A percentile compares a stretch with the other conserved stretches of the same genome.
These are phyloP conservation scores for Tolypocladium amazonense DNA, from an alignment of 2,329 filamentous ascomycete species.

Conservation along the genomic window DNA sequence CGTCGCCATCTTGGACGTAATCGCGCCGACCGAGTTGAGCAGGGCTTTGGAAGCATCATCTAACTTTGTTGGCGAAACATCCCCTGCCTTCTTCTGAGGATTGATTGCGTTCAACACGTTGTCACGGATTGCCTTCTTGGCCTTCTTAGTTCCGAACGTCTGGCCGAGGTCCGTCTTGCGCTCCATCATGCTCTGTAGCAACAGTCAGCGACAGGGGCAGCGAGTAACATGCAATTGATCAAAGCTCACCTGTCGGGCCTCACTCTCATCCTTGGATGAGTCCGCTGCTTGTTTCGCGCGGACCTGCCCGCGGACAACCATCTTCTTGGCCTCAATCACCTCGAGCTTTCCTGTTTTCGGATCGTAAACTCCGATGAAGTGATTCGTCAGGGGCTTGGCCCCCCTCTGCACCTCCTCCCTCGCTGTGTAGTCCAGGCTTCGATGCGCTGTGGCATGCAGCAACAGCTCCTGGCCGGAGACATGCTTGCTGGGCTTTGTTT, in stretches of 20 bases:
- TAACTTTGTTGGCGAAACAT: constrained; percentile 35
- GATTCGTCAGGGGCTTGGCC: constrained; percentile 35
- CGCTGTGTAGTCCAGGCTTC: constrained; percentile 48
- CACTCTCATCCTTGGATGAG: constrained; percentile 23
- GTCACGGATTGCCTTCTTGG: constrained; percentile 64
- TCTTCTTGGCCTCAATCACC: constrained; percentile 53
- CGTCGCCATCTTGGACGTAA: constrained; percentile 56
- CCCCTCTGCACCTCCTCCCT: constrained; percentile 31
- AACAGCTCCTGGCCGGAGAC: constrained; percentile 37
- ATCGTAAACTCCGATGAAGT: constrained; percentile 57
- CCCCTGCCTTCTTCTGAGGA: constrained; percentile 23
- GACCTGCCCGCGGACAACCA: constrained; percentile 48
- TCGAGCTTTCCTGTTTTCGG: constrained; percentile 47
- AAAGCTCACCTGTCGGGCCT: constrained; percentile 15
- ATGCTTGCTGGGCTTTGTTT: constrained; percentile 28
- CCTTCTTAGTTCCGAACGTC: constrained; percentile 78
- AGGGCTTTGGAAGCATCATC: constrained; percentile 48
- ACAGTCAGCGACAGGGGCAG: constrained; percentile 9
- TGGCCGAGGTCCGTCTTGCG: constrained; percentile 61
- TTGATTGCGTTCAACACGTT: constrained; percentile 62
- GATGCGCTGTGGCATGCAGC: constrained; percentile 46
- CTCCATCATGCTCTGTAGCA: constrained; percentile 42
- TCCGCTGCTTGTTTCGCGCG: constrained; percentile 42
- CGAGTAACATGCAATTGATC: not conserved
- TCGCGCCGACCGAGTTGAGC: constrained; percentile 50